Conservation (phyloP, 176 grass and related monocot genomes). For the Tuctoria greenei region DNA sequence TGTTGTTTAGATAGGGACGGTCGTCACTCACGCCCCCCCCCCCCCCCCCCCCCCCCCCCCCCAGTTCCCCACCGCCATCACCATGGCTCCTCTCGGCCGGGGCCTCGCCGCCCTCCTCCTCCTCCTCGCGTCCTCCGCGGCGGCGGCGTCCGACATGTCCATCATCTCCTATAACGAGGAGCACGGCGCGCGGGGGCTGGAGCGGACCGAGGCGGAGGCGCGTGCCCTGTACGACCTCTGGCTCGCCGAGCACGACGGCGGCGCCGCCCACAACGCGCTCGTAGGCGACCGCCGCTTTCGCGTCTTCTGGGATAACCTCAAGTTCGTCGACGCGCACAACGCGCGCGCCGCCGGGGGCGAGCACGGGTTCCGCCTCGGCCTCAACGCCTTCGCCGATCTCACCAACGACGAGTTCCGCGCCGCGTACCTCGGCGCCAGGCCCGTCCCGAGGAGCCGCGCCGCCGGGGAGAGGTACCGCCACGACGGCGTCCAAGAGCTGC, state of each 20-base stretch:
- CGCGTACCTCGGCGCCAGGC: constrained; percentile 40
- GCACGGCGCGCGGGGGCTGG: constrained; percentile 16
- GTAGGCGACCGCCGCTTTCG: constrained; percentile 57
- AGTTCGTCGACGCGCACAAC: constrained; percentile 84
- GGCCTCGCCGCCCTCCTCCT: constrained; percentile 11
- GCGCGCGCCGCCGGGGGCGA: constrained; percentile 29
- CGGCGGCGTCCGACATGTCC: constrained; percentile 55
- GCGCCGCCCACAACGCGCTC: constrained; percentile 36
- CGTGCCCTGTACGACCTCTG: constrained; percentile 59
- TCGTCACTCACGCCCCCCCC: constrained; percentile 26
- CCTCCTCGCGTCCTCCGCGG: not conserved
- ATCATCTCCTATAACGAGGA: constrained; percentile 60
- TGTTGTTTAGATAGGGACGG: not conserved
- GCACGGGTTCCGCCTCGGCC: constrained; percentile 50
- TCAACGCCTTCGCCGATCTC: constrained; percentile 76
- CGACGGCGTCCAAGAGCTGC: constrained; percentile 36
- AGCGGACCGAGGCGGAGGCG: constrained; percentile 55
- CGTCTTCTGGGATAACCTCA: constrained; percentile 79
- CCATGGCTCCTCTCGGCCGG: constrained; percentile 40
- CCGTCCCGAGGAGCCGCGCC: not conserved
- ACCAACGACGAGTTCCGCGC: constrained; percentile 75
- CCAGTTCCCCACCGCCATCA: not conserved
- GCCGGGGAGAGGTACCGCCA: constrained; percentile 27
- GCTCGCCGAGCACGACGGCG: constrained; percentile 43
- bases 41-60: not conserved